Percentiles rank a stretch among this genome's conserved stretches.
Conservation (phyloP, 225 moss, liverwort and hornwort species). For the Ulota crispa region DNA sequence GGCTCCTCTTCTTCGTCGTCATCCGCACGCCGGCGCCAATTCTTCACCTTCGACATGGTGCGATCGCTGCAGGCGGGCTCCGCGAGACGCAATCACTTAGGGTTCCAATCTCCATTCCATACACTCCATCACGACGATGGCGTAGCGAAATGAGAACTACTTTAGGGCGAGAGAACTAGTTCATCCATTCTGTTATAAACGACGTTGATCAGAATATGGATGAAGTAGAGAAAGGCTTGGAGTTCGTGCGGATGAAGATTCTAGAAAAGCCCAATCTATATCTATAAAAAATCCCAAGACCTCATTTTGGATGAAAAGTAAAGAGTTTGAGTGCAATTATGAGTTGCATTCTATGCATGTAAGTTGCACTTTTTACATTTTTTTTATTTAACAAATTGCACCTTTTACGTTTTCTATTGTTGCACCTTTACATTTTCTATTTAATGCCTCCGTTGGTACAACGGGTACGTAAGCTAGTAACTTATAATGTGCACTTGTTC, state of each 20-base stretch:
- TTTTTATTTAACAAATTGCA: too few relatives aligned
- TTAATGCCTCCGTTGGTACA: too few relatives aligned
- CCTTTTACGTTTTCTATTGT: too few relatives aligned
- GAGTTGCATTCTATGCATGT: too few relatives aligned
- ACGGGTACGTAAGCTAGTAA: too few relatives aligned
- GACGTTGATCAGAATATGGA: neutral
- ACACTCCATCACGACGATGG: neutral
- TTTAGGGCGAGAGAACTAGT: neutral
- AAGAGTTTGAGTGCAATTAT: too few relatives aligned
- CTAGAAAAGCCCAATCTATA: neutral
- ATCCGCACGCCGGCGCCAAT: constrained; percentile 61
- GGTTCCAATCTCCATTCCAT: constrained; percentile 18
- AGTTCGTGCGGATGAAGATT: neutral
- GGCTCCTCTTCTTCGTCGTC: constrained; percentile 52
- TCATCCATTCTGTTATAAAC: neutral
- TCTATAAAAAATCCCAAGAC: too few relatives aligned
- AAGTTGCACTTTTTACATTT: too few relatives aligned
- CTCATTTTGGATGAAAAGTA: too few relatives aligned
- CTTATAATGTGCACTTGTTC: too few relatives aligned
- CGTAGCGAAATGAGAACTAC: neutral
- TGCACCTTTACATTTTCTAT: too few relatives aligned
- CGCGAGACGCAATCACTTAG: constrained; percentile 24
- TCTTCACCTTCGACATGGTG: constrained; percentile 65
- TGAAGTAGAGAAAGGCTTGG: neutral
- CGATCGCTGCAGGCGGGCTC: constrained; percentile 21